Base-by-base conservation (phyloP, 2,329 filamentous ascomycete genomes). In the Cylindrodendrum hubeiense region DNA sequence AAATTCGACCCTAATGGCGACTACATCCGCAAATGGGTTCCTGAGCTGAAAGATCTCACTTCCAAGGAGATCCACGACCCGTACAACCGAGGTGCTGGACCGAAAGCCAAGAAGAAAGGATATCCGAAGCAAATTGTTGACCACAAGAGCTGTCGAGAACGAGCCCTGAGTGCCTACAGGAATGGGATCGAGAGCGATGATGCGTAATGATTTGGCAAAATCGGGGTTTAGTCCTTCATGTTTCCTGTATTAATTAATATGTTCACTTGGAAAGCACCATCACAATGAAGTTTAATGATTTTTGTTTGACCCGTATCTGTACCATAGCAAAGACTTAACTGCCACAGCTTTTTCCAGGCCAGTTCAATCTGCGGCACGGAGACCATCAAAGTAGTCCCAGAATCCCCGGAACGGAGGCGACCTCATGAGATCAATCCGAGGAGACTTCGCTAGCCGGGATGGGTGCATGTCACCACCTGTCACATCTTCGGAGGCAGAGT, bases 11-110 rank as follows among this genome's bases (percentile, higher is more conserved):
- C 86, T 0, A 83, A 91, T 0, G 95, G 94, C 0, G 88, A 89
- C 17, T 97, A 95, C 76, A 97, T 97, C 60, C 86, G 92, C 39
- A 89, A 88, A 64, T 97, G 94, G 94, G 84, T 97, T 9, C 90
- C 90, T 0, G 94, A 97, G 80, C 80, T 97, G 65, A 84, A 80
- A 26, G 85, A 79, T 0, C 79, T 95, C 3, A 76, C 87, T 71
- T 90, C 88, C 0, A 90, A 89, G 67, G 91, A 90, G 9, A 88
- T 97, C 4, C 94, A 97, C 77, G 93, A 95, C 69, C 94, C 94
- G 1, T 95, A 95, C 77, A 87, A 83, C 2, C 85, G 90, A 51
- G 90, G 91, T 1, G 90, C 85, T 0, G 86, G 78, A 1, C 79
- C 80, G 10, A 78, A 86, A 67, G 92, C 90, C 8, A 85, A 86